Evolutionary conservation across 129 eudicot species (phyloP), one percentile per base, ranked within the genome.

Genomic region (Tagetes erecta): DNA sequence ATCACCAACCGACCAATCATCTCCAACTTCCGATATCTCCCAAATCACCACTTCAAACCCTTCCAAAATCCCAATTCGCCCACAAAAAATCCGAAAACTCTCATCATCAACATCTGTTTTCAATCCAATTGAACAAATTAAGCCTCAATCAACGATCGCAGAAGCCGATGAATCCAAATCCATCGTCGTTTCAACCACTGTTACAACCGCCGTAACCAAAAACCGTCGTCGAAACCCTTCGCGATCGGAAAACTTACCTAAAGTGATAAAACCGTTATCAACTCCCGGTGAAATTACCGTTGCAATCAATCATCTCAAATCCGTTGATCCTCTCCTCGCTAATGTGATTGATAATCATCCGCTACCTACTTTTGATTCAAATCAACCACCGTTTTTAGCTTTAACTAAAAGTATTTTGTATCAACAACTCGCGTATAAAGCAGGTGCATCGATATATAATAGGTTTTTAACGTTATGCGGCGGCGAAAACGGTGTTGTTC

Each of bases 31-130:
- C 42, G 86, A 83, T 63, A 68, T 71, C 72, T 64, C 86, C 38
- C 81, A 71, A 52, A 77, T 71, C 35, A 50, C 78, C 68, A 64
- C 76, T 11, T 52, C 86, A 5, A 84, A 85, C 81, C 90, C 95
- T 8, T 64, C 98, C 44, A 94, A 94, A 82, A 91, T 94, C 80
- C 97, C 96, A 41, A 86, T 91, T 45, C 98, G 98, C 34, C 98
- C 98, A 11, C 96, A 78, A 31, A 94, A 94, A 73, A 86, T 87
- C 70, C 86, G 97, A 12, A 91, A 87, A 64, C 89, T 91, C 47
- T 88, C 97, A 0, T 62, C 85, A 8, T 13, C 75, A 35, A 14
- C 83, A 42, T 11, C 80, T 33, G 31, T 36, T 13, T 50, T 37
- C 12, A 57, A 79, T 39, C 3, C 59, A 0, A 42, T 27, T 2